Conservation (phyloP, 2,329 filamentous ascomycete species). For the Ophiostoma piceae region DNA sequence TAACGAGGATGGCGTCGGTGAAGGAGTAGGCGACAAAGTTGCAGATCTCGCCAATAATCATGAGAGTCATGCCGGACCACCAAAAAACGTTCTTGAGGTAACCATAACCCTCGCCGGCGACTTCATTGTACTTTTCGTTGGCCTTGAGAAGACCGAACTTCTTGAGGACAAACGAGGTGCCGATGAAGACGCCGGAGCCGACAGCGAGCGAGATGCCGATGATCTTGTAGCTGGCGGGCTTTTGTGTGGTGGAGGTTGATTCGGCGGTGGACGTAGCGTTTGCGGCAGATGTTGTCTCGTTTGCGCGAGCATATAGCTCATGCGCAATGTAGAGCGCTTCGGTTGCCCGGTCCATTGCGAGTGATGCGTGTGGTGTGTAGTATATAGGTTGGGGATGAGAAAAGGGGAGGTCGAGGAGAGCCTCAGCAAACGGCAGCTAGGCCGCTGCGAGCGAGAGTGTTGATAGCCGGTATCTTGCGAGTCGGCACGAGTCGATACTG, state of each 20-base stretch:
- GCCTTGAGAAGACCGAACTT: conserved; percentile 87
- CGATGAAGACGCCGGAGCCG: conserved; percentile 86
- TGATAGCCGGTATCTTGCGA: background rate
- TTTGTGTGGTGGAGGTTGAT: conserved; percentile 21
- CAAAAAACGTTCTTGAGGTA: conserved; percentile 93
- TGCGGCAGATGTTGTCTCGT: conserved; percentile 32
- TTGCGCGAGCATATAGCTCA: conserved; percentile 42
- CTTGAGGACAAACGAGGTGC: conserved; percentile 90
- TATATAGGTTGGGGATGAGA: background rate
- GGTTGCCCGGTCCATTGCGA: conserved; percentile 32
- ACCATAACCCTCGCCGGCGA: conserved; percentile 91
- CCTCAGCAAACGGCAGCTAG: conserved; percentile 20
- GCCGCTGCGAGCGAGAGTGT: conserved; percentile 20
- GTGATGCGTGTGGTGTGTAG: conserved; percentile 14
- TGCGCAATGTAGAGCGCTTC: conserved; percentile 27
- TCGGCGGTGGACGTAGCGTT: conserved; percentile 13
- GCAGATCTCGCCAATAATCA: conserved; percentile 94
- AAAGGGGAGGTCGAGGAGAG: conserved; percentile 9
- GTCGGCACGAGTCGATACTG: background rate
- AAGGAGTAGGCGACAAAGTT: conserved; percentile 98
- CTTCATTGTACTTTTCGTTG: conserved; percentile 94
- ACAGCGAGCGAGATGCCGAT: conserved; percentile 83
- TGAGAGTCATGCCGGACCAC: conserved; percentile 94
- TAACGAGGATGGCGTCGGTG: conserved; percentile 92
- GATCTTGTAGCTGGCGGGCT: conserved; percentile 63